Evolutionary conservation across 768 basidiomycete species (phyloP), one percentile per base, ranked within the genome.

Genomic region (Hortiboletus campestris): DNA sequence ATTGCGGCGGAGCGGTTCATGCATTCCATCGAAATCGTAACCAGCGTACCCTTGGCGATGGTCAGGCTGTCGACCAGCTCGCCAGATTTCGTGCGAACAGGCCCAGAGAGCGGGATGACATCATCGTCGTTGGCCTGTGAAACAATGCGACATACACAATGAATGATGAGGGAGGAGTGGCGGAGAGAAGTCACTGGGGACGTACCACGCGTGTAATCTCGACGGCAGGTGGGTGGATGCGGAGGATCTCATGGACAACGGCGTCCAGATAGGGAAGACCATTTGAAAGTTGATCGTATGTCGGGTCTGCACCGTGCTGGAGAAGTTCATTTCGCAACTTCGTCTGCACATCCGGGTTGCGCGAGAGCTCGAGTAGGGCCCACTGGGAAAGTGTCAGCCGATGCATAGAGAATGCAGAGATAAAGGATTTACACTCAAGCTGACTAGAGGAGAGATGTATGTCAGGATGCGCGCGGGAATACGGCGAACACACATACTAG

Each of bases 211-310:
- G 49, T 17, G 29, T 46, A 3, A 46, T 3, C 22, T 75, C 71
- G 0, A 43, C 19, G 13, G 77, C 47, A 2, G 79, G 72, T 6
- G 78, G 73, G 48, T 80, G 77, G 3, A 80, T 36, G 4, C 80
- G 71, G 17, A 81, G 70, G 1, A 65, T 67, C 59, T 81, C 80
- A 35, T 75, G 75, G 3, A 76, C 74, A 4, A 80, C 70, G 1
- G 80, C 78, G 58, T 84, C 81, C 7, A 85, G 78, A 63, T 80
- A 84, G 0, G 82, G 83, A 12, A 86, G 66, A 11, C 51, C 70
- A 4, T 76, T 74, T 2, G 70, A 75, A 1, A 85, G 71, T 55
- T 84, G 77, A 29, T 84, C 82, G 67, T 77, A 83, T 3, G 77
- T 78, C 17, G 82, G 82, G 62, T 85, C 84, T 16, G 59, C 45